Conservation (phyloP, 768 basidiomycete species). For the Leccinum pellstonianum region DNA sequence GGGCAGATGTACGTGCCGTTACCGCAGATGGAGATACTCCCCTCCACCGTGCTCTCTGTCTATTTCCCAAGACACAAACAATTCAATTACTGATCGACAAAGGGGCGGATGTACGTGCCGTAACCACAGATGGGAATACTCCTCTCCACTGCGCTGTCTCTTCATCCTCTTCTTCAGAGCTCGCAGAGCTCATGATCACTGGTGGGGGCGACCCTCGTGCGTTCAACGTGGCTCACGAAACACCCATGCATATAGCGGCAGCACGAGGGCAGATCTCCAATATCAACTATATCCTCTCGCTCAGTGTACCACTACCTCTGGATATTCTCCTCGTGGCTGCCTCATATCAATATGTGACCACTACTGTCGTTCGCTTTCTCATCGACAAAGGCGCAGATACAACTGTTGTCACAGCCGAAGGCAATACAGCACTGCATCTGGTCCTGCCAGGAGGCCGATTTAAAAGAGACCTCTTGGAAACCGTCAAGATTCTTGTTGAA, state of each 20-base stretch:
- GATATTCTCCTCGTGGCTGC: not conserved
- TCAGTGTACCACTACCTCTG: not conserved
- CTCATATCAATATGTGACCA: no score
- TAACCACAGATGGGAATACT: no score
- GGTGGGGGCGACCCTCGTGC: not conserved
- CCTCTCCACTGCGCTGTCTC: not conserved
- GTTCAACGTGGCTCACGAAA: fast-evolving
- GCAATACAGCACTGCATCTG: not conserved
- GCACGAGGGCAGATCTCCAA: no score
- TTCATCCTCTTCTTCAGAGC: not conserved
- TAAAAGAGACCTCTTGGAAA: not conserved
- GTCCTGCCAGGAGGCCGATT: not conserved
- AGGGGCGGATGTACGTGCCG: no score
- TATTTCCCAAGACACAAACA: no score
- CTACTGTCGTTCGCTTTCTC: not conserved
- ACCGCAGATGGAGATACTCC: no score
- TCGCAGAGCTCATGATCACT: not conserved
- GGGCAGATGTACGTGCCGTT: not conserved
- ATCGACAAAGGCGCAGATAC: not conserved
- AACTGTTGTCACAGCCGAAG: not conserved
- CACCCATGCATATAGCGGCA: not conserved
- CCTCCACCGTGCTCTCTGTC: no score
- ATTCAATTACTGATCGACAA: no score
- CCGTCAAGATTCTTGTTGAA: not conserved
- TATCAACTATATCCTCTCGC: no score